Conservation (phyloP, 2,329 filamentous ascomycete genomes). For the Fusarium concolor region DNA sequence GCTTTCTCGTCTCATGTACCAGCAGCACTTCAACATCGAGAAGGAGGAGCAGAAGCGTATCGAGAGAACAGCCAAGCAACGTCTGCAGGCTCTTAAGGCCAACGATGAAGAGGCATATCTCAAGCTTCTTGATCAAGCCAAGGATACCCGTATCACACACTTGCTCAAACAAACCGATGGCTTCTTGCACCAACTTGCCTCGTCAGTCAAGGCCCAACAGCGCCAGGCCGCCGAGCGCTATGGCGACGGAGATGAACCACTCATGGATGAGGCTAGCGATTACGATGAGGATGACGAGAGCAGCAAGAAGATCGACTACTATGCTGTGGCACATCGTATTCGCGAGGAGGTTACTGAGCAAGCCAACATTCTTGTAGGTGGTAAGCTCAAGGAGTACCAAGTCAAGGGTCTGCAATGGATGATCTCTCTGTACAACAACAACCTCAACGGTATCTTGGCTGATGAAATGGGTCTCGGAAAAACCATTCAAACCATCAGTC, state of each 20-base stretch:
- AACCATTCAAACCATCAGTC: constrained; percentile 98
- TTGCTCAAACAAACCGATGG: constrained; percentile 96
- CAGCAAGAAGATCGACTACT: constrained; percentile 93
- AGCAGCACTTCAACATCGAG: constrained; percentile 94
- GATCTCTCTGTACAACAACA: constrained; percentile 99
- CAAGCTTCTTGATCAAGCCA: constrained; percentile 96
- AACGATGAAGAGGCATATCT: constrained; percentile 99
- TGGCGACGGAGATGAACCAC: constrained; percentile 68
- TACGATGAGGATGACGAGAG: constrained; percentile 76
- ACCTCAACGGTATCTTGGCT: constrained; percentile 96
- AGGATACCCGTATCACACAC: constrained; percentile 99
- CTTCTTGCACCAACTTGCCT: constrained; percentile 94
- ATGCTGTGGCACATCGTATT: constrained; percentile 95
- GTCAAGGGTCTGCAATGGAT: constrained; percentile 99
- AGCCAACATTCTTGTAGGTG: constrained; percentile 88
- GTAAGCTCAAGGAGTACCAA: constrained; percentile 96
- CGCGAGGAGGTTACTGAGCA: constrained; percentile 91
- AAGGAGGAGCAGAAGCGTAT: constrained; percentile 99
- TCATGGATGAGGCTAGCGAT: constrained; percentile 73
- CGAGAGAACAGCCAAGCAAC: constrained; percentile 97
- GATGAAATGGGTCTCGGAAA: constrained; percentile 99
- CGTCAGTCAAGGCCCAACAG: constrained; percentile 94
- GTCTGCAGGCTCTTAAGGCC: constrained; percentile 97
- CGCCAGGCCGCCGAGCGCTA: constrained; percentile 83
- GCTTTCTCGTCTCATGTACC: constrained; percentile 87